Base-by-base conservation (phyloP, 2,329 filamentous ascomycete species). In the Pseudogymnoascus sp. region DNA sequence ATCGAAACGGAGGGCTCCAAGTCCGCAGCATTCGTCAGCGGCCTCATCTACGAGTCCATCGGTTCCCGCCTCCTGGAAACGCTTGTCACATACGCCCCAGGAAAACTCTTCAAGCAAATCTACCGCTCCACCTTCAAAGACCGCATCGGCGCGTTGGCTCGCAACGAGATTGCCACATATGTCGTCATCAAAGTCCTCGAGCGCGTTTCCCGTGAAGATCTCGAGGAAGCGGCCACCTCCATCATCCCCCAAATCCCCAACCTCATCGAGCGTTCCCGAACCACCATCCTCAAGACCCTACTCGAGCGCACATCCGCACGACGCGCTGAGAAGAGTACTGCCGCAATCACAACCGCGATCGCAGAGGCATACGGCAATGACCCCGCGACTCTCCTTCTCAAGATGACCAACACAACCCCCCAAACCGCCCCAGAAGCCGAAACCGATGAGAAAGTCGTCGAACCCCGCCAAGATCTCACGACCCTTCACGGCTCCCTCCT, bases 51-150 rank as follows among this genome's bases (percentile, higher is more conserved):
- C 75, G 92, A 97, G 72, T 82, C 89, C 1, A 88, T 97, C 61
- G 95, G 95, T 14, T 97, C 93, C 3, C 88, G 93, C 49, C 81
- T 99, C 1, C 81, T 97, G 21, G 95, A 99, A 77, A 91, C 88
- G 0, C 88, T 99, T 66, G 84, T 97, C 66, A 84, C 87, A 25
- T 83, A 89, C 72, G 86, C 88, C 14, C 92, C 95, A 0, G 92
- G 90, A 46, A 96, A 95, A 76, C 77, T 92, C 36, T 99, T 97
- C 84, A 97, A 96, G 75, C 84, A 86, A 12, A 81, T 99, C 5
- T 93, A 96, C 76, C 85, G 83, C 64, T 87, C 88, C 68, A 85
- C 92, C 67, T 89, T 97, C 75, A 88, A 88, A 65, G 87, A 89
- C 12, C 85, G 91, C 25, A 89, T 97, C 69, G 86, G 87, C 21